phyloP scores from a whole-genome alignment of 495 filamentous ascomycete species.

The Podospora pseudopauciseta region DNA sequence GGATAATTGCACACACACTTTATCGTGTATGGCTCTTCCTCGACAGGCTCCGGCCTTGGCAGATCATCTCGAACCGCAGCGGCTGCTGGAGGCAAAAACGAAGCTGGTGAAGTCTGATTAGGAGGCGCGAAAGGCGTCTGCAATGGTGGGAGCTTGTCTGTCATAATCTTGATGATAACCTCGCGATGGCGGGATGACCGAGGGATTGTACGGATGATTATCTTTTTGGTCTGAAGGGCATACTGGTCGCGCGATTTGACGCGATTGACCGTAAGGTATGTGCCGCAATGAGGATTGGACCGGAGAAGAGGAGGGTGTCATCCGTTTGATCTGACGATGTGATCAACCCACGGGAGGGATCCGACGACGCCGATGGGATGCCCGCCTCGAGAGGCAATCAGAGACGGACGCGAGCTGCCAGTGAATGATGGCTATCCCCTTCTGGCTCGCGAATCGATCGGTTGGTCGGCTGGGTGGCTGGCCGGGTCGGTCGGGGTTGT shows the following conservation, averaged over 20 bases:
- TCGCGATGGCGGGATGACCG: constrained; percentile 51
- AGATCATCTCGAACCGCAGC: constrained; percentile 53
- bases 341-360: background rate
- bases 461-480: background rate
- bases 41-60: constrained; percentile 52
- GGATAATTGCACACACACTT: constrained; percentile 91
- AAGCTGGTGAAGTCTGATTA: constrained; percentile 40
- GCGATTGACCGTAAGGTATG: constrained; percentile 29
- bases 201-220: constrained; percentile 41
- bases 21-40: constrained; percentile 92
- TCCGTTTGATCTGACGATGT: constrained; percentile 21
- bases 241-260: constrained; percentile 49
- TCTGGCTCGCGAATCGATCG: background rate
- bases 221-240: constrained; percentile 54
- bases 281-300: constrained; percentile 21
- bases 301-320: constrained; percentile 24
- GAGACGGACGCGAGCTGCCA: background rate
- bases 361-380: background rate
- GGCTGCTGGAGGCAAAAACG: constrained; percentile 48
- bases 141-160: constrained; percentile 72
- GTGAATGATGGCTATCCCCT: background rate
- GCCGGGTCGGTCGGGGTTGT: background rate
- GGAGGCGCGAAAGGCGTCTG: constrained; percentile 52
- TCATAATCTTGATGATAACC: constrained; percentile 80
- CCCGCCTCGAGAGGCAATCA: background rate